Evolutionary conservation across 768 basidiomycete species (phyloP), one percentile per base, ranked within the genome.

Genomic region (Naganishia randhawae): DNA sequence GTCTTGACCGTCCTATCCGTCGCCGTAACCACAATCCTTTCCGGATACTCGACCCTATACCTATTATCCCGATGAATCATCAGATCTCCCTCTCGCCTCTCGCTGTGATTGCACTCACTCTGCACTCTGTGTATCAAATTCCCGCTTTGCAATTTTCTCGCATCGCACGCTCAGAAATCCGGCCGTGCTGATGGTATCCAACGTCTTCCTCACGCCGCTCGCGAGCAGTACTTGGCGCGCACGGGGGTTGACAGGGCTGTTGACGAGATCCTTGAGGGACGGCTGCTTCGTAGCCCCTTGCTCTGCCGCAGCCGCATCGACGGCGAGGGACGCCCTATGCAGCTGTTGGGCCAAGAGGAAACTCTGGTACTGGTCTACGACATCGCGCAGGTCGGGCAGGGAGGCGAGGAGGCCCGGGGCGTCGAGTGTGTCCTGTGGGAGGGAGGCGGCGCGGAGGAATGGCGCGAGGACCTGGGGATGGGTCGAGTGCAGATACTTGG

Each of bases 81-180:
- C n/a, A n/a, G n/a, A n/a, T n/a, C n/a, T n/a, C n/a, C n/a, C n/a
- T n/a, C n/a, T n/a, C n/a, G n/a, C n/a, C n/a, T n/a, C n/a, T n/a
- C n/a, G n/a, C n/a, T n/a, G n/a, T n/a, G n/a, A n/a, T n/a, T n/a
- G n/a, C n/a, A 68, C 78, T 72, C 50, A 79, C 78, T 71, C 63
- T 2, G 78, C 78, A 4, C 62, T 69, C 0, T 50, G 19, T 9
- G 76, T 76, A 53, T 77, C 74, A 67, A 79, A 79, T 9, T 32
- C 35, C 50, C 78, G 65, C 57, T 66, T 67, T 4, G 76, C 76
- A 11, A 79, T 48, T 5, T 52, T 64, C 3, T 61, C 67, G 1
- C 53, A 69, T 25, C 68, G 32, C 5, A 74, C 73, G 29, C 74
- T 71, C 29, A 79, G 63, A 14, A 79, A 68, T 57, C 76, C 77